Percentiles rank a stretch among this genome's conserved stretches.
Conservation (phyloP, 805 yeast species). For the Aciculoconidium aculeatum region DNA sequence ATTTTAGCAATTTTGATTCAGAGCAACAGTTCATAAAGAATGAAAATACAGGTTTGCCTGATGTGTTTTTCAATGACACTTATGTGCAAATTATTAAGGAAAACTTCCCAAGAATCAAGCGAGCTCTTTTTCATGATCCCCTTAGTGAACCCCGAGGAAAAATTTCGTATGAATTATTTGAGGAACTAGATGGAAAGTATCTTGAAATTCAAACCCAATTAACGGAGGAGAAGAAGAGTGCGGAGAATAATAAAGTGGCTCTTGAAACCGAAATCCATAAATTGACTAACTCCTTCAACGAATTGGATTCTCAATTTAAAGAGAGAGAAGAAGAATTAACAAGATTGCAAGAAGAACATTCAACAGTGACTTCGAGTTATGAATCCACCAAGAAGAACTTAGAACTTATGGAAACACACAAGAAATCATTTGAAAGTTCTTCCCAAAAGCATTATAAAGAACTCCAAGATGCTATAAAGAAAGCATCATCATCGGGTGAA, state of each 20-base stretch:
- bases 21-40: conserved; percentile 42
- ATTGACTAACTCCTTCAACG: conserved; percentile 2
- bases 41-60: conserved; percentile 85
- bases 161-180: conserved; percentile 57
- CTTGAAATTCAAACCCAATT: conserved; percentile 20
- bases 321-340: conserved; percentile 22
- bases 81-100: conserved; percentile 67
- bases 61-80: conserved; percentile 61
- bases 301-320: conserved; percentile 17
- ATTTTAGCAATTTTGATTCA: conserved; percentile 53
- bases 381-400: conserved; percentile 17
- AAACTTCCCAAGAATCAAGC: conserved; percentile 58
- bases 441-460: conserved; percentile 26
- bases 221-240: conserved; percentile 15
- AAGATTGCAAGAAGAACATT: conserved; percentile 16
- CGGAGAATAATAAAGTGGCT: conserved; percentile 13
- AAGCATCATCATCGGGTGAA: conserved; percentile 18
- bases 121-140: conserved; percentile 73
- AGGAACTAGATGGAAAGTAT: conserved; percentile 36
- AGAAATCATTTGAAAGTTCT: conserved; percentile 23
- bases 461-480: conserved; percentile 25
- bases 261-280: conserved; percentile 15
- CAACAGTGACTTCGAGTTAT: conserved; percentile 14
- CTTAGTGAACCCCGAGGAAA: conserved; percentile 60
- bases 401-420: conserved; percentile 22